Conservation (phyloP, 495 filamentous ascomycete genomes). For the Neurospora sp. region DNA sequence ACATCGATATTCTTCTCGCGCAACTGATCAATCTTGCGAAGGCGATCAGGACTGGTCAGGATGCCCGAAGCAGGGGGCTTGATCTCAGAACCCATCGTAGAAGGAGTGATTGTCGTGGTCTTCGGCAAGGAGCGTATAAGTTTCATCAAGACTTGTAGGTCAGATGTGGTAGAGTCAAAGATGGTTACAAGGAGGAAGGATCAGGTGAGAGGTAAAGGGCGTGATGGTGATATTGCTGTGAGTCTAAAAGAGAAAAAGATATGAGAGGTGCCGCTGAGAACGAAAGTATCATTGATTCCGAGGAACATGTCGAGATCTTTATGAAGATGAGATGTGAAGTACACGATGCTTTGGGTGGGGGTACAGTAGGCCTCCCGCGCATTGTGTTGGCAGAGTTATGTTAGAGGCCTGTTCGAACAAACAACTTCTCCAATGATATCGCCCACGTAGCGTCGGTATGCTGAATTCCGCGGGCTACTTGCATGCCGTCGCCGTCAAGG, state of each 20-base stretch:
- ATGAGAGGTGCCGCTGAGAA: neutral
- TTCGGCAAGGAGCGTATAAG: neutral
- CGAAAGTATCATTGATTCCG: fast-evolving
- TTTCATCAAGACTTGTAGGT: neutral
- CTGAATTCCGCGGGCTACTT: neutral
- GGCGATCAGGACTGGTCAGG: constrained; percentile 11
- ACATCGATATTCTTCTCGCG: constrained; percentile 32
- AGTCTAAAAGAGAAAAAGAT: fast-evolving
- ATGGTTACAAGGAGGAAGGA: neutral
- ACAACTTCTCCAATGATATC: neutral
- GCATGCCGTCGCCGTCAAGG: neutral
- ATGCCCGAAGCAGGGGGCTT: neutral
- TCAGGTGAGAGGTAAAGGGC: neutral
- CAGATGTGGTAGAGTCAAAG: neutral
- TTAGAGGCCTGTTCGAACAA: neutral
- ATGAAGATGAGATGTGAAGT: neutral
- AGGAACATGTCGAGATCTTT: neutral
- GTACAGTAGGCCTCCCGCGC: neutral
- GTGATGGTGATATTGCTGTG: neutral
- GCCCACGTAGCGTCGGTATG: neutral
- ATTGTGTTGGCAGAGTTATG: neutral
- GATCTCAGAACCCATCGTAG: neutral
- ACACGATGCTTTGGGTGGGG: fast-evolving
- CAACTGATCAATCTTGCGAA: constrained; percentile 28
- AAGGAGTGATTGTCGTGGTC: neutral